Evolutionary conservation across 306 rosid species (phyloP).

Genomic region (Cucurbita moschata): DNA sequence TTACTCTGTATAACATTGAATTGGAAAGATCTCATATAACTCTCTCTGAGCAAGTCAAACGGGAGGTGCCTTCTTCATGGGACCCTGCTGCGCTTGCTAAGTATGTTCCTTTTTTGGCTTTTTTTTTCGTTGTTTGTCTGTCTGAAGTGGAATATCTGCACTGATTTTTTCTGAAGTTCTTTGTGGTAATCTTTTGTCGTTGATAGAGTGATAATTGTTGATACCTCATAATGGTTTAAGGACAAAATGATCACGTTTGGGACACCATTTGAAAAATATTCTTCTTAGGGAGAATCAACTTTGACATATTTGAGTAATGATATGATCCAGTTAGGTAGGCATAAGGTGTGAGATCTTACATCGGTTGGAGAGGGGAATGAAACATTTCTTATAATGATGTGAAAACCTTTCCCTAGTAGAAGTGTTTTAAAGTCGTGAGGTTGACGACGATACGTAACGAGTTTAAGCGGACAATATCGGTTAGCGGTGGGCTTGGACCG

Average conservation of each 20-base stretch:
- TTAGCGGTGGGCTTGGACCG: too few relatives aligned
- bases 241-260: background rate
- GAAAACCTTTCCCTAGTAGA: too few relatives aligned
- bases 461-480: too few relatives aligned
- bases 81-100: conserved; percentile 73
- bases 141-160: background rate
- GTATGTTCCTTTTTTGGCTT: conserved; percentile 19
- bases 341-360: too few relatives aligned
- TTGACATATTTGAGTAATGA: too few relatives aligned
- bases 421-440: too few relatives aligned
- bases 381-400: too few relatives aligned
- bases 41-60: conserved; percentile 41
- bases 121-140: background rate
- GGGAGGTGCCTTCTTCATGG: conserved; percentile 67
- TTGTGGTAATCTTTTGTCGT: background rate
- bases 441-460: too few relatives aligned
- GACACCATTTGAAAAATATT: background rate
- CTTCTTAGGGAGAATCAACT: too few relatives aligned
- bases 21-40: conserved; percentile 42
- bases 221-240: background rate
- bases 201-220: background rate
- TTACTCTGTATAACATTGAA: conserved; percentile 54
- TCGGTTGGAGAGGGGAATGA: too few relatives aligned
- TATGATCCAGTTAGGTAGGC: too few relatives aligned
- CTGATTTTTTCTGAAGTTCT: background rate